These are phyloP conservation scores for Citrus inodora DNA, from an alignment of 345 rosid species.

Conservation along the genomic window DNA sequence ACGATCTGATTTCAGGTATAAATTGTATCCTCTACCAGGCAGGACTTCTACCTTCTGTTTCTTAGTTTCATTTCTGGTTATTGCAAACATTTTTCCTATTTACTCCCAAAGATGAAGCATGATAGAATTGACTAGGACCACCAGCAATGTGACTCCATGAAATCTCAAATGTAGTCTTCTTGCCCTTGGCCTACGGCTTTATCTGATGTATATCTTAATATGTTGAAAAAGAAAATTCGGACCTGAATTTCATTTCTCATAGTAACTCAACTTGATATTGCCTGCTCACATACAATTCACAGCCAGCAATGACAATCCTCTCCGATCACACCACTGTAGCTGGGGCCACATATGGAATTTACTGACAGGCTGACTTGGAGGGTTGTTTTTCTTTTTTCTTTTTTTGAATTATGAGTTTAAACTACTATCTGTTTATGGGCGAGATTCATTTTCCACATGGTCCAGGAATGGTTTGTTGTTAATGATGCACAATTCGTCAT, in stretches of 20 bases:
- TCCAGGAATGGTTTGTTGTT: background rate
- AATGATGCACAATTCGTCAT: background rate
- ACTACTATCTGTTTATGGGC: too few species aligned
- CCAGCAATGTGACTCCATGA: background rate
- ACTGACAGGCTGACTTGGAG: background rate
- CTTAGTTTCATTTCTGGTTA: background rate
- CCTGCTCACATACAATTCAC: background rate
- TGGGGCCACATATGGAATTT: background rate
- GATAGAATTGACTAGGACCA: background rate
- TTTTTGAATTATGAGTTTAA: background rate
- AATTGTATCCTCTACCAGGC: constrained; percentile 9
- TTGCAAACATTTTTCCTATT: background rate
- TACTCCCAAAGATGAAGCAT: background rate
- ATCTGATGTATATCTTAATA: background rate
- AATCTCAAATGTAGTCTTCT: background rate
- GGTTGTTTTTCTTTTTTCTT: too few species aligned
- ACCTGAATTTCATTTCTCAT: background rate
- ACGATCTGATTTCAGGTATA: constrained; percentile 71
- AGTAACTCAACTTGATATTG: background rate
- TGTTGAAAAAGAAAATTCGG: background rate
- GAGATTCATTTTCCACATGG: background rate
- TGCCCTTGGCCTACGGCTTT: background rate
- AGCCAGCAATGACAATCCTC: background rate
- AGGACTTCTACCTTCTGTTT: background rate
- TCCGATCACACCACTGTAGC: background rate